Evolutionary conservation across 345 rosid species (phyloP).

Genomic region (Corymbia maculata): DNA sequence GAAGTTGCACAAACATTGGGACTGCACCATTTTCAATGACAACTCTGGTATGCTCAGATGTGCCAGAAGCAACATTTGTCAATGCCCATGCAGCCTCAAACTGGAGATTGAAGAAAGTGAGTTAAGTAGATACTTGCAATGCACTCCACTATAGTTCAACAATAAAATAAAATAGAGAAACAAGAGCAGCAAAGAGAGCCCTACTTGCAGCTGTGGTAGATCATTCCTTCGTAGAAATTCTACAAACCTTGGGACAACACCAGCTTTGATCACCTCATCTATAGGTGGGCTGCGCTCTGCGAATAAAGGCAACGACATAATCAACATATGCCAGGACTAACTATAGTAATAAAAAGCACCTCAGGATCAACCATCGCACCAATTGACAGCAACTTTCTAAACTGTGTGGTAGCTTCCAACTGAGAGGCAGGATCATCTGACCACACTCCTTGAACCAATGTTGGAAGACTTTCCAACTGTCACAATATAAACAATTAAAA

Average conservation of each 20-base stretch:
- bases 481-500: constrained; percentile 2
- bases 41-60: constrained; percentile 74
- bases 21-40: constrained; percentile 81
- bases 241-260: constrained; percentile 70
- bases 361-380: constrained; percentile 16
- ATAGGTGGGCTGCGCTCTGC: constrained; percentile 85
- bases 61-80: constrained; percentile 87
- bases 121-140: neutral
- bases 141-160: neutral
- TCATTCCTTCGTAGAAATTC: constrained; percentile 77
- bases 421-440: constrained; percentile 53
- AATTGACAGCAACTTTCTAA: constrained; percentile 73
- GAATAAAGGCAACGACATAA: neutral
- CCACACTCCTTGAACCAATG: constrained; percentile 72
- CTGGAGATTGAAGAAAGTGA: constrained; percentile 19
- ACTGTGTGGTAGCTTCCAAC: constrained; percentile 71
- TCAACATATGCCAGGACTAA: neutral
- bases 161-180: neutral
- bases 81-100: constrained; percentile 94
- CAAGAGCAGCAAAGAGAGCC: neutral
- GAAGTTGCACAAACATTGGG: constrained; percentile 73
- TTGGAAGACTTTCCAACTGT: constrained; percentile 68
- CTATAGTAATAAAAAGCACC: neutral
- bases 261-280: constrained; percentile 77
- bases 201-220: constrained; percentile 66